Evolutionary conservation across 1,284 basidiomycete genomes (phyloP).

Genomic region (Clitocybe nebularis): DNA sequence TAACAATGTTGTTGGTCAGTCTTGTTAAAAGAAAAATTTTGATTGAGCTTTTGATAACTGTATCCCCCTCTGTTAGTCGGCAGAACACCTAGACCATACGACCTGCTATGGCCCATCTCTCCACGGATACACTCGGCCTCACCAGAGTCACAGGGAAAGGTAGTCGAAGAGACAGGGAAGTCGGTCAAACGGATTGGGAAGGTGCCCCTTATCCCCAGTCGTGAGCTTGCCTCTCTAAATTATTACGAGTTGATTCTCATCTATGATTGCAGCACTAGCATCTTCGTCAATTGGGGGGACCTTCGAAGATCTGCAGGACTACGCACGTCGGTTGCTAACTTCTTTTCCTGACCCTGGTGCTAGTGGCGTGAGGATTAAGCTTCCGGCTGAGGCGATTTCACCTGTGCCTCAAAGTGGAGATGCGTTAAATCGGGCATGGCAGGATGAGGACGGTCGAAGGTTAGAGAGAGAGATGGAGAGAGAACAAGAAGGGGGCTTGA

Average conservation of each 20-base stretch:
- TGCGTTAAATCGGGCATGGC: slow-evolving; percentile 17
- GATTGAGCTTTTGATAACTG: slow-evolving; percentile 41
- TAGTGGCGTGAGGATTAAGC: slow-evolving; percentile 27
- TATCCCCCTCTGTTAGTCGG: slow-evolving; percentile 43
- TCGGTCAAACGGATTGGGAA: slow-evolving; percentile 11
- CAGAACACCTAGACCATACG: slow-evolving; percentile 51
- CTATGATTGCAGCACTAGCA: slow-evolving; percentile 10
- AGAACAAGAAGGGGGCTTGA: slow-evolving; percentile 45
- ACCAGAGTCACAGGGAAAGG: slow-evolving; percentile 20
- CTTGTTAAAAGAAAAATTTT: slow-evolving; percentile 79
- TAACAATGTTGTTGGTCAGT: slow-evolving; percentile 74
- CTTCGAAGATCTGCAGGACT: slow-evolving; percentile 31
- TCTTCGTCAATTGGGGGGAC: slow-evolving; percentile 20
- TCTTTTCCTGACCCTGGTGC: slow-evolving; percentile 36
- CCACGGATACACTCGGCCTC: slow-evolving; percentile 26
- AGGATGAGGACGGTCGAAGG: slow-evolving; percentile 24
- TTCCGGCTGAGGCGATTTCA: slow-evolving; percentile 25
- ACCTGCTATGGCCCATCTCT: slow-evolving; percentile 66
- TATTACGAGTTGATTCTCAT: neutral
- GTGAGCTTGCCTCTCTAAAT: slow-evolving; percentile 7
- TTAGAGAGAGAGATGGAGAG: slow-evolving; percentile 34
- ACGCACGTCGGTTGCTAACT: slow-evolving; percentile 43
- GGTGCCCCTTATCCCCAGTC: slow-evolving; percentile 7
- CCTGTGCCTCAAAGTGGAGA: slow-evolving; percentile 17
- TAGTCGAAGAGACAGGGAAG: slow-evolving; percentile 25